Conservation (phyloP, 352 stramenopile genomes). For the Globisporangium abappressorium region DNA sequence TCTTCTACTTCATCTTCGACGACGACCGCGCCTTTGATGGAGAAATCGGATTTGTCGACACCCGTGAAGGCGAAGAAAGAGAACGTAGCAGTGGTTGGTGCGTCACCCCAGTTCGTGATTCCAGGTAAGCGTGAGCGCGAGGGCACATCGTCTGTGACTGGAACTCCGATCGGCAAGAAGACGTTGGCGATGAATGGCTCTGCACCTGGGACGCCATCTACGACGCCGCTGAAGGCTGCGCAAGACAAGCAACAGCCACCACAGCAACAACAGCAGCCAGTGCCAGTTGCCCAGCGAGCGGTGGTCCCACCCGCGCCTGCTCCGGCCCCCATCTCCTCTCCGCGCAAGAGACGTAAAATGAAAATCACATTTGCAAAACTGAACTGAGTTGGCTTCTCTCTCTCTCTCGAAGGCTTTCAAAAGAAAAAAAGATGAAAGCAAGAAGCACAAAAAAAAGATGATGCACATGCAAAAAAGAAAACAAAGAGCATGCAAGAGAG, state of each 20-base stretch:
- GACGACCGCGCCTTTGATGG: constrained; percentile 4
- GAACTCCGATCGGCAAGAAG: constrained; percentile 25
- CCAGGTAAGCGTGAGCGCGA: constrained; percentile 47
- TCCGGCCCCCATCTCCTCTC: constrained; percentile 47
- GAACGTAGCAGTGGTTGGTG: constrained; percentile 2
- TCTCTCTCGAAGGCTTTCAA: constrained; percentile 17
- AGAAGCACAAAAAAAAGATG: constrained; percentile 20
- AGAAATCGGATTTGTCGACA: constrained; percentile 18
- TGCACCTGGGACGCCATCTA: constrained; percentile 25
- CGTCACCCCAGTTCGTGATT: constrained; percentile 21
- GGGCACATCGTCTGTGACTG: constrained; percentile 19
- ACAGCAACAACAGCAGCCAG: constrained; percentile 5
- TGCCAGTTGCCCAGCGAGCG: constrained; percentile 21
- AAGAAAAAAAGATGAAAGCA: constrained; percentile 14
- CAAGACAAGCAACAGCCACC: constrained; percentile 14
- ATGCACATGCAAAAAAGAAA: constrained; percentile 11
- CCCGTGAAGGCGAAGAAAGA: constrained; percentile 35
- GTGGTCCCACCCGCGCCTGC: constrained; percentile 35
- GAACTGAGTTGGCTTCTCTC: constrained; percentile 46
- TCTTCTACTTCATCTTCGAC: constrained; percentile 1
- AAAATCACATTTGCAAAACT: constrained; percentile 91
- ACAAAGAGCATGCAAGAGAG: constrained; percentile 11
- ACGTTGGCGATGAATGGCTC: constrained; percentile 8
- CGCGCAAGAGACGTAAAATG: constrained; percentile 90
- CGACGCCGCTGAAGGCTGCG: constrained; percentile 22